Percentiles rank a stretch among this genome's conserved stretches.
phyloP scores from a whole-genome alignment of 306 rosid species.

The Glycine soja region DNA sequence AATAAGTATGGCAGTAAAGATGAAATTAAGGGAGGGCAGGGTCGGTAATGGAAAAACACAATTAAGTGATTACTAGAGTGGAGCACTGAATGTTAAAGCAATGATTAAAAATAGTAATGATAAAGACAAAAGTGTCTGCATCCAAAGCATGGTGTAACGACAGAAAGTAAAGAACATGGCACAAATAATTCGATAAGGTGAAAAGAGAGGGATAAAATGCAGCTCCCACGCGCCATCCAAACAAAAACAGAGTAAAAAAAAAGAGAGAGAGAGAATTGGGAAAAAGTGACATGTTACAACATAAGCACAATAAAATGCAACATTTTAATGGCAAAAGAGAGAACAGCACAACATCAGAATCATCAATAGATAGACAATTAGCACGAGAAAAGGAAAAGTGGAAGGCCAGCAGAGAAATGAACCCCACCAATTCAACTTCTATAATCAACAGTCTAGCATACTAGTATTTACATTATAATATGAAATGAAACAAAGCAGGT shows the following conservation, averaged over 20 bases:
- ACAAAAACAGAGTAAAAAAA: background rate
- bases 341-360: no score
- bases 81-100: constrained; percentile 37
- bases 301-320: constrained; percentile 50
- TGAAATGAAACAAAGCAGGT: background rate
- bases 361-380: background rate
- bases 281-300: constrained; percentile 5
- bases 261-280: background rate
- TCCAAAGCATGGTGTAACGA: constrained; percentile 49
- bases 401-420: constrained; percentile 32
- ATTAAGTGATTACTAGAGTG: background rate
- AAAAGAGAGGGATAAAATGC: background rate
- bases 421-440: constrained; percentile 38
- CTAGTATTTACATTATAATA: background rate
- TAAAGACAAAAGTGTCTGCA: constrained; percentile 39
- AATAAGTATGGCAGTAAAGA: no score
- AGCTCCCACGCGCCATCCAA: background rate
- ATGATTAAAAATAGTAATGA: constrained; percentile 43
- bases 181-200: constrained; percentile 21
- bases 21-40: no score
- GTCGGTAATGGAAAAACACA: no score
- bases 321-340: constrained; percentile 2
- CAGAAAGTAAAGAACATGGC: constrained; percentile 31
- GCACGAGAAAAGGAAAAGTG: constrained; percentile 42
- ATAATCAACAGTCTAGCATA: background rate